Evolutionary conservation across 805 yeast genomes (phyloP), one percentile per base, ranked within the genome.

Genomic region (Pichia cabralensis): DNA sequence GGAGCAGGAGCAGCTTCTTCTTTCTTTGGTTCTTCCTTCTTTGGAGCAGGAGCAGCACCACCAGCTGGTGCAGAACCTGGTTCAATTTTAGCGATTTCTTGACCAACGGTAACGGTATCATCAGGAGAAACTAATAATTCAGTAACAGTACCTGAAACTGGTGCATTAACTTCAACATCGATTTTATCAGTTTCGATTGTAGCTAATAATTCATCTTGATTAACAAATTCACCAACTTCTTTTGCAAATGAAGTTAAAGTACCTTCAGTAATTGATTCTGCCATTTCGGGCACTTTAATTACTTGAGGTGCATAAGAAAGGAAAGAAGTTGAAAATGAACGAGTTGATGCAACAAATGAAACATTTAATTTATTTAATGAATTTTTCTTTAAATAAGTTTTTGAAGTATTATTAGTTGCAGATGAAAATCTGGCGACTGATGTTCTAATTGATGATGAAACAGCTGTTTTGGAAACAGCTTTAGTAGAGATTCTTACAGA

Each of bases 111-210:
- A 36, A 89, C 97, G 30, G 95, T 89, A 54, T 85, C 95, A 28
- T 89, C 97, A 26, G 85, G 82, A 26, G 65, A 63, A 45, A 79
- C 95, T 50, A 84, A 71, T 38, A 85, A 61, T 60, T 89, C 95
- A 33, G 80, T 76, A 55, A 92, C 67, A 36, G 85, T 84, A 65
- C 98, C 98, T 30, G 89, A 60, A 34, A 84, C 71, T 42, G 98
- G 97, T 6, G 98, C 78, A 58, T 86, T 89, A 41, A 92, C 97
- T 58, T 89, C 95, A 34, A 92, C 94, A 54, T 92, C 98, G 52
- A 92, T 88, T 69, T 92, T 92, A 62, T 92, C 98, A 32, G 98
- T 92, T 67, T 92, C 98, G 50, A 92, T 89, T 45, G 96, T 88
- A 39, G 97, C 97, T 48, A 92, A 69, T 45, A 82, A 76, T 64